phyloP scores from a whole-genome alignment of 2,329 filamentous ascomycete species.

The Emergomyces pasteurianus region DNA sequence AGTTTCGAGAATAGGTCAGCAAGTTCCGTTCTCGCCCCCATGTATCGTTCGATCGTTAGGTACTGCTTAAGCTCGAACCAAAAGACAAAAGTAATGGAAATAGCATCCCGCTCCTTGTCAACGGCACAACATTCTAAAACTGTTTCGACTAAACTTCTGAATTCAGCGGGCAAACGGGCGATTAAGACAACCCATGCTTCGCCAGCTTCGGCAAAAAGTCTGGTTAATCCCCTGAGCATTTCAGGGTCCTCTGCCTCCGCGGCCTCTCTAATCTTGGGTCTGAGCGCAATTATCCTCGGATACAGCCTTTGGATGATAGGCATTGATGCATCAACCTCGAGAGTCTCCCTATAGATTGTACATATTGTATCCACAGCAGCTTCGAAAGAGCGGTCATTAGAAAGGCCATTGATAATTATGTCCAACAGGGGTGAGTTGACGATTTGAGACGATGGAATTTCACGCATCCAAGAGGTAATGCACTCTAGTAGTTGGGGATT shows the following conservation, averaged over 20 bases:
- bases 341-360: conserved; percentile 80
- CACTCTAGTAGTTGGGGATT: conserved; percentile 90
- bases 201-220: conserved; percentile 83
- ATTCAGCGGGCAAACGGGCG: conserved; percentile 68
- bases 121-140: conserved; percentile 83
- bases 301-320: conserved; percentile 71
- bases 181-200: conserved; percentile 91
- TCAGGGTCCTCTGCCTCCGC: conserved; percentile 75
- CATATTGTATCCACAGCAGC: conserved; percentile 87
- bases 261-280: conserved; percentile 61
- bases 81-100: conserved; percentile 89
- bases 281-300: conserved; percentile 64
- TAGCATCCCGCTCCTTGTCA: conserved; percentile 80
- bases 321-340: conserved; percentile 83
- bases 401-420: conserved; percentile 63
- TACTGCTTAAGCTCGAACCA: conserved; percentile 99
- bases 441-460: conserved; percentile 73
- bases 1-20: conserved; percentile 76
- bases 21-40: conserved; percentile 63
- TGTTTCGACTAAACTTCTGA: conserved; percentile 74
- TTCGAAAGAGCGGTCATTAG: conserved; percentile 64
- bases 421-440: conserved; percentile 76
- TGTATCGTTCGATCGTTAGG: conserved; percentile 79
- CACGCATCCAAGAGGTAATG: conserved; percentile 90
- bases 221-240: conserved; percentile 74